Evolutionary conservation across 2,329 filamentous ascomycete genomes (phyloP).

Genomic region (Apiospora rasikravindrae): DNA sequence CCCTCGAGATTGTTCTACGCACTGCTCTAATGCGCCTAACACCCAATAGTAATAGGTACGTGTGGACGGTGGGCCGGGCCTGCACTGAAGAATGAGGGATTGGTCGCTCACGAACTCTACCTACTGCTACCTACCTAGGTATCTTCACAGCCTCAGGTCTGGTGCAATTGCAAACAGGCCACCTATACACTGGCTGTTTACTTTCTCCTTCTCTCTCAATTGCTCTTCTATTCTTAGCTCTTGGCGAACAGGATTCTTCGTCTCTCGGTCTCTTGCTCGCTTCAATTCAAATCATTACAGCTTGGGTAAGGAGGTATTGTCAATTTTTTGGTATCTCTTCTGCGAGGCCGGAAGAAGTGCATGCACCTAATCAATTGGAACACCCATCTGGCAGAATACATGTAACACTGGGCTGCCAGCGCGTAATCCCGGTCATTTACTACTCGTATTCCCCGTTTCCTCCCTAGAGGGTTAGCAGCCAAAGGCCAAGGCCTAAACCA

Average conservation of each 20-base stretch:
- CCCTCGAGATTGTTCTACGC: conserved; percentile 1
- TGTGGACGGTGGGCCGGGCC: not conserved
- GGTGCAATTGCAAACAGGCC: not conserved
- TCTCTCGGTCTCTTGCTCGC: not conserved
- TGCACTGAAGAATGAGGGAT: not conserved
- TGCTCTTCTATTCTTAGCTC: not conserved
- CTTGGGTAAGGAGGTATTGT: not conserved
- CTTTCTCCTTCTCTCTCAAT: not conserved
- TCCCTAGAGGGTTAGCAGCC: conserved; percentile 9
- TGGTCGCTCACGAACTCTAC: not conserved
- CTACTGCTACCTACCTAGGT: too few species aligned
- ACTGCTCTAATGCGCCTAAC: not conserved
- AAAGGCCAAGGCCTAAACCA: conserved; percentile 8
- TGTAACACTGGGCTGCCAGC: conserved; percentile 10
- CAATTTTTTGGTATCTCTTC: not conserved
- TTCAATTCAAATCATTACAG: not conserved
- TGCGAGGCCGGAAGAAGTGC: not conserved
- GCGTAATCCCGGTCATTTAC: conserved; percentile 7
- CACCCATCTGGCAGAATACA: conserved; percentile 2
- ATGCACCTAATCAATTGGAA: not conserved
- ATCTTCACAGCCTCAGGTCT: not conserved
- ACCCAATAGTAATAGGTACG: not conserved
- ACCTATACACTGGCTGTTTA: not conserved
- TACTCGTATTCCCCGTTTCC: conserved; percentile 7
- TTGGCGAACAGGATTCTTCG: not conserved